A percentile compares a stretch with the other conserved stretches of the same genome.
Evolutionary conservation across 345 rosid genomes (phyloP).

Genomic region (Gossypium australe): DNA sequence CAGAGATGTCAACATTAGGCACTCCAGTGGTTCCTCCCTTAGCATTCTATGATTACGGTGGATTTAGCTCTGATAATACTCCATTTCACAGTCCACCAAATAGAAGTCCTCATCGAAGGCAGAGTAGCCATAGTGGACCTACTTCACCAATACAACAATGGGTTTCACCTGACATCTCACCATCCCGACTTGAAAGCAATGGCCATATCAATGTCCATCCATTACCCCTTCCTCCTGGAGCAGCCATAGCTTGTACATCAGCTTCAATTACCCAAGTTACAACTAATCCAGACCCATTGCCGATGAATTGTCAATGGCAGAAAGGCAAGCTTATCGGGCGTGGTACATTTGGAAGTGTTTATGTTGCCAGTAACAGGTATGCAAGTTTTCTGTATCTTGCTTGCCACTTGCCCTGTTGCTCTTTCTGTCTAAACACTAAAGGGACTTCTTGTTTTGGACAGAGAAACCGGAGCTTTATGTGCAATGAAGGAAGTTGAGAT

Average conservation of each 20-base stretch:
- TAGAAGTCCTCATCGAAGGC: slow-evolving; percentile 41
- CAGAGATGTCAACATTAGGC: slow-evolving; percentile 57
- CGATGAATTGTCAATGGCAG: slow-evolving; percentile 65
- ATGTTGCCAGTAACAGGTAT: slow-evolving; percentile 85
- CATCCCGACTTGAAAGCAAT: slow-evolving; percentile 38
- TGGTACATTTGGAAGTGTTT: slow-evolving; percentile 96
- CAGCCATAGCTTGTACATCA: slow-evolving; percentile 39
- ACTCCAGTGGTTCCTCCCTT: slow-evolving; percentile 53
- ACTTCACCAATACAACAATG: slow-evolving; percentile 45
- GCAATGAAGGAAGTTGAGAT: slow-evolving; percentile 97
- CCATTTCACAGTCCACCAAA: slow-evolving; percentile 68
- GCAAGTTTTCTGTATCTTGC: slow-evolving; percentile 7
- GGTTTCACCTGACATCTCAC: slow-evolving; percentile 34
- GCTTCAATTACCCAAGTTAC: slow-evolving; percentile 33
- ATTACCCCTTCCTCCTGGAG: slow-evolving; percentile 91
- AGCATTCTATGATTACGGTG: slow-evolving; percentile 40
- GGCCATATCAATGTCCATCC: slow-evolving; percentile 53
- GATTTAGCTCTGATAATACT: slow-evolving; percentile 55
- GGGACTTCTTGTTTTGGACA: slow-evolving; percentile 26
- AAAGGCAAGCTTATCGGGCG: slow-evolving; percentile 98
- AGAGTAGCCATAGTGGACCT: slow-evolving; percentile 44
- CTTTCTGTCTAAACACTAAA: slow-evolving; percentile 16
- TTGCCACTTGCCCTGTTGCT: slow-evolving; percentile 8
- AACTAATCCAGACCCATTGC: slow-evolving; percentile 40
- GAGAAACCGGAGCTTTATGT: slow-evolving; percentile 93